A percentile compares a stretch with the other conserved stretches of the same genome.
These are phyloP conservation scores for Xylaria sp. DNA, from an alignment of 2,329 filamentous ascomycete genomes.

Conservation along the genomic window DNA sequence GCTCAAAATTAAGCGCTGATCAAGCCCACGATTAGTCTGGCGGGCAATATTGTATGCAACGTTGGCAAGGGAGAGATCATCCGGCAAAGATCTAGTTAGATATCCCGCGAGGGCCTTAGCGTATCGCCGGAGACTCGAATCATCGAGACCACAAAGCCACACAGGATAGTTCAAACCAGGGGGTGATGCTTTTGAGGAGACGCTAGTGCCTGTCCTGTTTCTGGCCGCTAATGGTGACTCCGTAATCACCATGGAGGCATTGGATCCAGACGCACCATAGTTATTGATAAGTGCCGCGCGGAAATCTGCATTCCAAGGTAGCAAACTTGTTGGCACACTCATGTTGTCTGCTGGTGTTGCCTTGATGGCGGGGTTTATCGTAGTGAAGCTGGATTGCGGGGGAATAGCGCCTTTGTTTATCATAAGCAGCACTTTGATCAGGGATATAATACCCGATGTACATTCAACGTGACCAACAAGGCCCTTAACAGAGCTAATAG, in stretches of 20 bases:
- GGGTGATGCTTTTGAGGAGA: neutral
- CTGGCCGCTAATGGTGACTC: slow-evolving; percentile 24
- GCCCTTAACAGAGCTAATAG: slow-evolving; percentile 51
- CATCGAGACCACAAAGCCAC: slow-evolving; percentile 41
- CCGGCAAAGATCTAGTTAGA: neutral
- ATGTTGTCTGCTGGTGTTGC: slow-evolving; percentile 39
- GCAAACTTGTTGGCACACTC: slow-evolving; percentile 32
- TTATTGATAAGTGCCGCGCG: slow-evolving; percentile 50
- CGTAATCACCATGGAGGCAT: slow-evolving; percentile 40
- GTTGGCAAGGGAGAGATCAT: slow-evolving; percentile 39
- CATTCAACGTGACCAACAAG: slow-evolving; percentile 52
- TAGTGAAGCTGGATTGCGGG: slow-evolving; percentile 50
- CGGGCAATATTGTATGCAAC: slow-evolving; percentile 50
- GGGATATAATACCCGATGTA: slow-evolving; percentile 46
- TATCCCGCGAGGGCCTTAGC: slow-evolving; percentile 33
- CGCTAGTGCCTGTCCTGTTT: neutral
- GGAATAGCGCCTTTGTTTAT: slow-evolving; percentile 47
- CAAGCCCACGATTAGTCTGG: slow-evolving; percentile 47
- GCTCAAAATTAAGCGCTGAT: slow-evolving; percentile 44
- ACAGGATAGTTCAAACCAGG: slow-evolving; percentile 32
- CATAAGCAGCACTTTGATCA: slow-evolving; percentile 52
- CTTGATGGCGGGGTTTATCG: slow-evolving; percentile 46
- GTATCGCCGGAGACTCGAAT: slow-evolving; percentile 40
- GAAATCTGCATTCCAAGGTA: slow-evolving; percentile 41
- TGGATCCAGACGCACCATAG: slow-evolving; percentile 51